A percentile compares a stretch with the other conserved stretches of the same genome.
phyloP scores from a whole-genome alignment of 2,329 filamentous ascomycete species.

The Aspergillus bombycis region DNA sequence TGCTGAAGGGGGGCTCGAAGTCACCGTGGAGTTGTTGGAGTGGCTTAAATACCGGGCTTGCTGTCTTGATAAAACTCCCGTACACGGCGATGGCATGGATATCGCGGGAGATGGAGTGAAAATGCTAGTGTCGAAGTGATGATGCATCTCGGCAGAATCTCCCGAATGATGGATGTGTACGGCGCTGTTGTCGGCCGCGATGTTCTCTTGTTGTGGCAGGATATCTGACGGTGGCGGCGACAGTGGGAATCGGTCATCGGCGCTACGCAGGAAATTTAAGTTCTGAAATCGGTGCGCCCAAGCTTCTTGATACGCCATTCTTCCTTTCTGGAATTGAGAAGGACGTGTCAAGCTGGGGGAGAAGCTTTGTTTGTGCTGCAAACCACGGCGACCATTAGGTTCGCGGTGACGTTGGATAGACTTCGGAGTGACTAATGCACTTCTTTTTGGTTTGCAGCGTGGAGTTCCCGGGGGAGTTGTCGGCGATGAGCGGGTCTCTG shows the following conservation, averaged over 20 bases:
- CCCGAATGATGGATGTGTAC: conserved; percentile 40
- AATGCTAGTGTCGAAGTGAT: conserved; percentile 37
- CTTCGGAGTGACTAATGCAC: conserved; percentile 42
- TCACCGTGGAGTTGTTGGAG: conserved; percentile 31
- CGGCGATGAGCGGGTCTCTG: conserved; percentile 32
- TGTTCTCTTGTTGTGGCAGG: conserved; percentile 43
- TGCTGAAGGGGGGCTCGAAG: conserved; percentile 40
- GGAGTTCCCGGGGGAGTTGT: conserved; percentile 43
- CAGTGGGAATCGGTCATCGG: conserved; percentile 46
- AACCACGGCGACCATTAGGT: conserved; percentile 42
- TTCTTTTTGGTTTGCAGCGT: conserved; percentile 42
- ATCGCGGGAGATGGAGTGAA: conserved; percentile 38
- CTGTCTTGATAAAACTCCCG: conserved; percentile 31
- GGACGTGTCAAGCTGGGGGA: conserved; percentile 60
- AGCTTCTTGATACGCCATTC: conserved; percentile 46
- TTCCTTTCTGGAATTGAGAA: conserved; percentile 49
- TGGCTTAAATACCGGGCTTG: conserved; percentile 39
- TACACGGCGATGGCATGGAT: conserved; percentile 38
- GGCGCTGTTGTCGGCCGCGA: conserved; percentile 33
- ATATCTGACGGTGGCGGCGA: conserved; percentile 52
- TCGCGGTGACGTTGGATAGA: conserved; percentile 44
- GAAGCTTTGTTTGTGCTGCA: conserved; percentile 47
- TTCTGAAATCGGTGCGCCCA: conserved; percentile 60
- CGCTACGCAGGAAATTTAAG: conserved; percentile 51
- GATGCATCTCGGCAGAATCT: conserved; percentile 34